Evolutionary conservation across 371 early-diverging fungal genomes (phyloP).

Genomic region (Lichtheimia ornata): DNA sequence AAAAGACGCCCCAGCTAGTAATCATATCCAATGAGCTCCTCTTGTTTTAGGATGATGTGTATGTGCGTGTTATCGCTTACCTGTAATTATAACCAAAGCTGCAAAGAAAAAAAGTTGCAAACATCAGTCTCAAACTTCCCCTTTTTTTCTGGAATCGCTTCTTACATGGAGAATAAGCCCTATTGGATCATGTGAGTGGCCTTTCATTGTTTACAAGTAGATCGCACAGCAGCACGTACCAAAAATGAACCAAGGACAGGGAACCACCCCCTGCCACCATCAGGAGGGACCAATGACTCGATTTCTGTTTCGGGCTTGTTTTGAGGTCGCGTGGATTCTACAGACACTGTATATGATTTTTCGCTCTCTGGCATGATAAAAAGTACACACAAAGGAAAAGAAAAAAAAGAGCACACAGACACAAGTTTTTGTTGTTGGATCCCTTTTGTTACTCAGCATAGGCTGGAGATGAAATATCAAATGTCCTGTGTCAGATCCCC

Average conservation of each 20-base stretch:
- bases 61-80: neutral
- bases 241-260: conserved; percentile 47
- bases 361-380: neutral
- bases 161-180: conserved; percentile 29
- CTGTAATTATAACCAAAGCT: conserved; percentile 46
- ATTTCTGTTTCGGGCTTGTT: conserved; percentile 1
- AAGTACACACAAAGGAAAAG: neutral
- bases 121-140: neutral
- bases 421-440: neutral
- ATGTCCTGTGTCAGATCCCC: too few relatives aligned
- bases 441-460: neutral
- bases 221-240: conserved; percentile 23
- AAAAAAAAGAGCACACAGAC: neutral
- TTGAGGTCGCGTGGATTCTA: too few relatives aligned
- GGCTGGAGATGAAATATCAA: too few relatives aligned
- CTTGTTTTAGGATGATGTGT: neutral
- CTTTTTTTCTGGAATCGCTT: conserved; percentile 1
- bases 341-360: neutral
- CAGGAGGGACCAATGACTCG: conserved; percentile 17
- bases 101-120: conserved; percentile 11
- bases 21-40: neutral
- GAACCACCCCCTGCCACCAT: conserved; percentile 44
- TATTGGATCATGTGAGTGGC: neutral
- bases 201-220: neutral
- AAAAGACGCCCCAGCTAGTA: conserved; percentile 32